A percentile compares a stretch with the other conserved stretches of the same genome.
phyloP scores from a whole-genome alignment of 345 rosid genomes.

The Lumnitzera littorea region DNA sequence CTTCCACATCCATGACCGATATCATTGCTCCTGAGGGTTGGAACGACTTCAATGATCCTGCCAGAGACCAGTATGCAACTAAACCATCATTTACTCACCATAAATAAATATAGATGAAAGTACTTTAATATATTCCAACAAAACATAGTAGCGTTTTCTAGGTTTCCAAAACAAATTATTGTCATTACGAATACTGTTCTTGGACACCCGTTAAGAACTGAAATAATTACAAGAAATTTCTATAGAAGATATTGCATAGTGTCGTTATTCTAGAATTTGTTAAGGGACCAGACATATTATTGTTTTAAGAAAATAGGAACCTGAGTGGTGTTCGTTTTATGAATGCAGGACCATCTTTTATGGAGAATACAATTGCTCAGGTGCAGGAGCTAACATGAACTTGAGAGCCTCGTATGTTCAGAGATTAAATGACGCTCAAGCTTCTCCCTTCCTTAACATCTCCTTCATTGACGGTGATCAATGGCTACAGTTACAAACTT shows the following conservation, averaged over 20 bases:
- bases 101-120: neutral
- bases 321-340: neutral
- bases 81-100: neutral
- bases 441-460: constrained; percentile 37
- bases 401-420: constrained; percentile 56
- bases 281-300: neutral
- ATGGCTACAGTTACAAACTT: constrained; percentile 55
- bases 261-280: neutral
- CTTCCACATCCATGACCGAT: constrained; percentile 54
- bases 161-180: too few species aligned
- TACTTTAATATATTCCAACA: too few species aligned
- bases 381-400: constrained; percentile 53
- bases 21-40: constrained; percentile 84
- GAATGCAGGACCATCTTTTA: constrained; percentile 58
- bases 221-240: too few species aligned
- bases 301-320: neutral
- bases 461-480: constrained; percentile 71
- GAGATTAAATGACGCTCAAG: constrained; percentile 56
- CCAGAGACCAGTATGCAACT: constrained; percentile 54
- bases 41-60: constrained; percentile 78
- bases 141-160: too few species aligned
- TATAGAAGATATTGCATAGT: neutral
- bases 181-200: too few species aligned
- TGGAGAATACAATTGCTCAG: constrained; percentile 72
- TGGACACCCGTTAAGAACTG: too few species aligned